A percentile compares a stretch with the other conserved stretches of the same genome.
Evolutionary conservation across 306 rosid species (phyloP).

Genomic region (Cucurbita moschata): DNA sequence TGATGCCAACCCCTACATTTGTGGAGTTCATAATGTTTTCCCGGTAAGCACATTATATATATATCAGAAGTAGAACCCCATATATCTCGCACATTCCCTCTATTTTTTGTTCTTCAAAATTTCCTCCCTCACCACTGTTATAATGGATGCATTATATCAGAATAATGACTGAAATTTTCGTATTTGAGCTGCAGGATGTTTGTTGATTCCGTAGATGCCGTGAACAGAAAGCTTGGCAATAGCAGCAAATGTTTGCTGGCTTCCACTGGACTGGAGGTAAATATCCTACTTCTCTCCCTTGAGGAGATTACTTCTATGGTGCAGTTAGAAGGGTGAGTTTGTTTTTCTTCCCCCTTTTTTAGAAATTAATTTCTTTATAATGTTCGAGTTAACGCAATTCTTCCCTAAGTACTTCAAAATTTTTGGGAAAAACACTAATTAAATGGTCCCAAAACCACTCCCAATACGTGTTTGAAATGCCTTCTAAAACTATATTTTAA

Average conservation of each 20-base stretch:
- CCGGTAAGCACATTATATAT: conserved; percentile 30
- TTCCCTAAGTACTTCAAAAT: too few species aligned
- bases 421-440: too few species aligned
- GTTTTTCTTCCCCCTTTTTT: too few species aligned
- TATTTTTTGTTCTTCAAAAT: neutral
- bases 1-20: conserved; percentile 95
- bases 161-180: neutral
- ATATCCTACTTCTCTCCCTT: neutral
- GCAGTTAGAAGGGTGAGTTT: neutral
- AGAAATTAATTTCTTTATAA: too few species aligned
- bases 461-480: too few species aligned
- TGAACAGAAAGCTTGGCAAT: conserved; percentile 27
- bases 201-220: conserved; percentile 71
- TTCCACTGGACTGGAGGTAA: conserved; percentile 64
- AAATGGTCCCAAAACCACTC: too few species aligned
- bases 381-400: too few species aligned
- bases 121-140: neutral
- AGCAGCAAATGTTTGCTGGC: conserved; percentile 41
- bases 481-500: too few species aligned
- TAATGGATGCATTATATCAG: neutral
- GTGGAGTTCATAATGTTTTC: conserved; percentile 82
- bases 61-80: neutral
- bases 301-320: neutral
- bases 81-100: neutral
- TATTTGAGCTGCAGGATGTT: conserved; percentile 59